Evolutionary conservation across 257 asterid genomes (phyloP), one percentile per base, ranked within the genome.

Genomic region (Rhazya stricta): DNA sequence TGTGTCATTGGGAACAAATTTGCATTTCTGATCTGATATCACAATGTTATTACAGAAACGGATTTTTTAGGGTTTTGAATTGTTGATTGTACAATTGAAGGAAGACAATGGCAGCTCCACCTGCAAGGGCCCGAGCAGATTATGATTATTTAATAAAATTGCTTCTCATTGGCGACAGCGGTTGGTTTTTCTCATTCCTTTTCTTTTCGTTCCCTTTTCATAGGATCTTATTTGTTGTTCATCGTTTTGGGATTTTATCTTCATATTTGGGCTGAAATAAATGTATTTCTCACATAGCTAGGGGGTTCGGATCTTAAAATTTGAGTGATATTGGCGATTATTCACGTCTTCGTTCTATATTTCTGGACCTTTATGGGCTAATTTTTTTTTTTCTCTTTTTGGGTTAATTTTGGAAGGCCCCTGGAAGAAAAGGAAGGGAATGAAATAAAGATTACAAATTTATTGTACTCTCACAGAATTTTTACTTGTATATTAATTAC

Each of bases 91-190:
- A 37, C 32, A 46, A 41, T 62, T 71, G 0, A 41, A 30, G 42
- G 39, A 42, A 46, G 18, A 46, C 32, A 70, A 86, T 86, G 90
- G 88, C 88, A 46, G 88, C 86, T 80, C 85, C 86, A 78, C 90
- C 90, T 50, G 85, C 88, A 56, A 86, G 90, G 81, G 88, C 88
- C 82, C 84, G 90, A 74, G 90, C 90, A 48, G 90, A 86, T 72
- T 86, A 86, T 69, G 90, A 86, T 81, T 82, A 82, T 36, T 84
- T 86, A 73, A 86, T 86, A 46, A 86, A 86, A 62, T 76, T 84
- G 62, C 90, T 86, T 50, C 74, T 86, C 84, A 86, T 86, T 79
- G 90, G 90, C 63, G 90, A 86, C 60, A 86, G 90, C 84, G 90
- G 90, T 84, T 36, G 42, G 84, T 79, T 23, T 32, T 75, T 32